Percentiles rank a stretch among this genome's conserved stretches.
phyloP scores from a whole-genome alignment of 352 stramenopile genomes.

The Aphanomyces invadans region DNA sequence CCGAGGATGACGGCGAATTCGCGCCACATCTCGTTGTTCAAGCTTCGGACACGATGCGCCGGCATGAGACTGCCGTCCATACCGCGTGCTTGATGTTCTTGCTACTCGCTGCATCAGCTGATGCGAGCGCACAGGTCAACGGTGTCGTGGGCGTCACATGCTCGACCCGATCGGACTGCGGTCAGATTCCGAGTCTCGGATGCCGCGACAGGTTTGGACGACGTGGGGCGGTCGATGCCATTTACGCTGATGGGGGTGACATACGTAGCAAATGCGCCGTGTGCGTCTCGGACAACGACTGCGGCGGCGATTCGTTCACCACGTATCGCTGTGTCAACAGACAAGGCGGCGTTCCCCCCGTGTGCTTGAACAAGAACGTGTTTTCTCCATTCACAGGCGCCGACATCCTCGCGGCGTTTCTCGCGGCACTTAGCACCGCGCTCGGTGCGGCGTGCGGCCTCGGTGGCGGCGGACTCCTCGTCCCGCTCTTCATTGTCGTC shows the following conservation, averaged over 20 bases:
- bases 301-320: not conserved
- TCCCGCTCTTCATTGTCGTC: slow-evolving; percentile 86
- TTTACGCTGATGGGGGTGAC: too few species aligned
- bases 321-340: not conserved
- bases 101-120: not conserved
- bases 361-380: slow-evolving; percentile 12
- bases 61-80: too few species aligned
- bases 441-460: slow-evolving; percentile 50
- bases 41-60: too few species aligned
- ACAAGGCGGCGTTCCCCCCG: not conserved
- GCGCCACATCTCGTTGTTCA: too few species aligned
- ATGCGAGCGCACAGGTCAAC: slow-evolving; percentile 18
- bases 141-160: slow-evolving; percentile 20
- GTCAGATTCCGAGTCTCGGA: slow-evolving; percentile 8
- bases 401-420: slow-evolving; percentile 21
- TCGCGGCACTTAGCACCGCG: slow-evolving; percentile 32
- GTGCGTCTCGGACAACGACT: slow-evolving; percentile 5
- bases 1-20: too few species aligned
- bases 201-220: slow-evolving; percentile 1
- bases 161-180: slow-evolving; percentile 4
- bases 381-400: slow-evolving; percentile 19
- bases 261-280: not conserved
- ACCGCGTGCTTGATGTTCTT: not conserved
- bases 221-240: too few species aligned
- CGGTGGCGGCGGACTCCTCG: slow-evolving; percentile 81